Base-by-base conservation (phyloP, 331 rosid genomes). In the Quercus phellos region DNA sequence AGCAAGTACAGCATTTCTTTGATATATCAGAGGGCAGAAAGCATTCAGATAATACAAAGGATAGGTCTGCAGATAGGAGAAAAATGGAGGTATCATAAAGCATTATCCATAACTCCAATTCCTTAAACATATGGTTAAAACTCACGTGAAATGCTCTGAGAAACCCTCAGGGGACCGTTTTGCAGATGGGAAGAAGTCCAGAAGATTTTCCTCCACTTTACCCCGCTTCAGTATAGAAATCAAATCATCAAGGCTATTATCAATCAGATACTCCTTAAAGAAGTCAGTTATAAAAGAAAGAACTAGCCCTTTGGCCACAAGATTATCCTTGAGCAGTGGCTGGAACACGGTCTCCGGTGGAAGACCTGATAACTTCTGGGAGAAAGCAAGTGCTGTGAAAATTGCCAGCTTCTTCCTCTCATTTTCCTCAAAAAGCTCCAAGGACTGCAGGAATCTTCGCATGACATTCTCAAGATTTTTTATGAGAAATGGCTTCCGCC, bases 221-320 rank as follows among this genome's bases (percentile, higher is more conserved):
- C 99, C 99, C 74, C 99, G 87, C 77, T 93, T 95, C 86, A 95
- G 91, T 77, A 95, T 95, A 27, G 99, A 84, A 82, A 95, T 95
- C 83, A 95, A 88, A 84, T 95, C 99, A 90, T 95, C 99, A 76
- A 95, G 99, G 87, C 93, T 95, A 74, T 95, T 95, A 81, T 91
- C 99, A 78, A 88, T 86, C 82, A 95, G 89, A 78, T 93, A 95
- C 89, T 87, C 98, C 88, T 95, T 95, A 87, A 95, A 95, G 83
- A 95, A 95, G 86, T 93, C 97, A 10, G 99, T 95, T 72, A 95
- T 93, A 74, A 95, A 95, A 13, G 92, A 88, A 46, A 95, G 89
- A 70, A 95, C 99, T 89, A 95, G 86, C 92, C 99, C 99, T 84
- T 95, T 95, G 89, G 89, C 98, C 84, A 95, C 99, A 87, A 95